Evolutionary conservation across 208 protist genomes (phyloP).

Genomic region (Trypanosoma lewisi): DNA sequence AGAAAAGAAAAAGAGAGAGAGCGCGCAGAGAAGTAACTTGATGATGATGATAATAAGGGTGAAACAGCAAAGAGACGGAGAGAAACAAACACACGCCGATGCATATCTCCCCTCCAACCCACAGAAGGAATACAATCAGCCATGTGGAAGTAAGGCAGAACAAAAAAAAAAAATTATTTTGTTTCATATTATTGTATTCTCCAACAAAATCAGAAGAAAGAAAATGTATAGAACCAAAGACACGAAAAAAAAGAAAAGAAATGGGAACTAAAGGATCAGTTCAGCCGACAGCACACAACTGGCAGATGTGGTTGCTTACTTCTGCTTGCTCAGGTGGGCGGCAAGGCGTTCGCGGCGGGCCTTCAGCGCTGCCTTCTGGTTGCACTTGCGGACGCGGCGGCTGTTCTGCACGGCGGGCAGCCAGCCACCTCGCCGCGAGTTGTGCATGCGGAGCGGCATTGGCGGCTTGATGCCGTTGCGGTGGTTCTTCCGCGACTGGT

Average conservation of each 20-base stretch:
- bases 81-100: conserved; percentile 2
- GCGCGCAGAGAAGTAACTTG: not conserved
- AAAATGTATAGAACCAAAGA: not conserved
- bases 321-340: conserved; percentile 22
- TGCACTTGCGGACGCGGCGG: conserved; percentile 85
- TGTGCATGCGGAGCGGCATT: conserved; percentile 67
- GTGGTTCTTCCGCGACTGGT: conserved; percentile 92
- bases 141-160: not conserved
- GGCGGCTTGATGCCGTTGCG: conserved; percentile 89
- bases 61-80: not conserved
- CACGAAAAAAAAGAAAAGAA: conserved; percentile 4
- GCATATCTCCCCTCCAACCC: not conserved
- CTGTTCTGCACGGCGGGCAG: conserved; percentile 78
- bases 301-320: no score
- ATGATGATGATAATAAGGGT: not conserved
- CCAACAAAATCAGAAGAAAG: not conserved
- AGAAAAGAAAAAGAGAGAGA: conserved; percentile 1
- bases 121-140: not conserved
- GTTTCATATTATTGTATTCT: not conserved
- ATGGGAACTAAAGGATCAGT: not conserved
- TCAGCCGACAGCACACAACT: not conserved
- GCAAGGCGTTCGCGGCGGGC: conserved; percentile 72
- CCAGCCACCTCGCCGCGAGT: conserved; percentile 81
- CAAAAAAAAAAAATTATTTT: not conserved
- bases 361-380: conserved; percentile 83